Evolutionary conservation across 1,284 basidiomycete genomes (phyloP).

Genomic region (Malassezia caprae): DNA sequence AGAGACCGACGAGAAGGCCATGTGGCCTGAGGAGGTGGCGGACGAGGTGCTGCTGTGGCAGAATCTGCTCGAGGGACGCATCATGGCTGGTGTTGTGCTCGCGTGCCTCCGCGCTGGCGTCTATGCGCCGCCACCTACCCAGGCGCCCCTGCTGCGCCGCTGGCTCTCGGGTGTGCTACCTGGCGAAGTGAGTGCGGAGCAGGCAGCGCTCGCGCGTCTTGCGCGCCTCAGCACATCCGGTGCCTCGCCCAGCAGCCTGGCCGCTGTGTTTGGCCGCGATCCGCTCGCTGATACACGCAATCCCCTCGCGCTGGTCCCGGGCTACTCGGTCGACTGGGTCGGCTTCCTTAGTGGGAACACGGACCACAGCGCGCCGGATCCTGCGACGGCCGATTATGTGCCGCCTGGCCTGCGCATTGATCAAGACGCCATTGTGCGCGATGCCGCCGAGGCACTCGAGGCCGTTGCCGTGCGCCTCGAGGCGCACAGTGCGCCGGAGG

Average conservation of each 20-base stretch:
- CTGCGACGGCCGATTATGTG: not conserved
- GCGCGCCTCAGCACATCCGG: not conserved
- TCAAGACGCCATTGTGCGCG: not conserved
- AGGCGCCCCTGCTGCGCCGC: slow-evolving; percentile 6
- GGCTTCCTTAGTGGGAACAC: slow-evolving; percentile 12
- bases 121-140: not conserved
- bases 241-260: slow-evolving; percentile 1
- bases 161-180: not conserved
- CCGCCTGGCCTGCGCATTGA: slow-evolving; percentile 1
- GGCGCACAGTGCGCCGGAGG: not conserved
- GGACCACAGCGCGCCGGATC: not conserved
- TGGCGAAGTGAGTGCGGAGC: slow-evolving; percentile 3
- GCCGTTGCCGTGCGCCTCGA: slow-evolving; percentile 11
- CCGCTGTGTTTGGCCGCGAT: slow-evolving; percentile 1
- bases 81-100: slow-evolving; percentile 9
- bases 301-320: slow-evolving; percentile 10
- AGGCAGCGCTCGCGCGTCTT: slow-evolving; percentile 3
- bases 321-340: slow-evolving; percentile 12
- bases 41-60: slow-evolving; percentile 9
- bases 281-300: slow-evolving; percentile 1
- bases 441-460: slow-evolving; percentile 7
- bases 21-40: slow-evolving; percentile 2
- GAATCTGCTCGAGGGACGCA: slow-evolving; percentile 7
- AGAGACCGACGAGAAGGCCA: slow-evolving; percentile 21
- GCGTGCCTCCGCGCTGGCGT: not conserved